A percentile compares a stretch with the other conserved stretches of the same genome.
Conservation (phyloP, 495 filamentous ascomycete genomes). For the Durotheca rogersii region DNA sequence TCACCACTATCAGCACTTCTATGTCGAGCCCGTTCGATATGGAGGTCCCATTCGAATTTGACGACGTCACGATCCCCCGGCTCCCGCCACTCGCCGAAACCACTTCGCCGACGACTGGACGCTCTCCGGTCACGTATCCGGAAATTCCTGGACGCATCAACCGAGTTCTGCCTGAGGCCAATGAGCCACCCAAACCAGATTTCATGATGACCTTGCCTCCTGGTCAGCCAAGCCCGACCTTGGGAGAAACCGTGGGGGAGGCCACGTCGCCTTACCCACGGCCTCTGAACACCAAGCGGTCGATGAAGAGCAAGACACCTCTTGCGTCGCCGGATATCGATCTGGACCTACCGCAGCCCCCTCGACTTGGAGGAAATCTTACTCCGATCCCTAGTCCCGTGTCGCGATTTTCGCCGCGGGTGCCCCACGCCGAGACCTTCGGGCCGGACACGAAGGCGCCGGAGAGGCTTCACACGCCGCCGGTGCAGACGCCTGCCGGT, state of each 20-base stretch:
- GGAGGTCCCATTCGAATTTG: constrained; percentile 11
- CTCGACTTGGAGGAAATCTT: background rate
- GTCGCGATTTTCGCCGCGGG: constrained; percentile 9
- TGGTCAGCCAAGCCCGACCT: constrained; percentile 37
- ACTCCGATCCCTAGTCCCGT: constrained; percentile 8
- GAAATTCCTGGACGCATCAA: constrained; percentile 38
- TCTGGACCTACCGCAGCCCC: background rate
- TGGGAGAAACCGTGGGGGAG: constrained; percentile 19
- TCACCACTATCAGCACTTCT: constrained; percentile 35
- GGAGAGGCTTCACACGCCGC: constrained; percentile 19
- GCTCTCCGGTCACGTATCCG: constrained; percentile 47
- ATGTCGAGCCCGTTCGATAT: constrained; percentile 27
- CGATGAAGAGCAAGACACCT: background rate
- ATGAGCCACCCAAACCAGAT: constrained; percentile 38
- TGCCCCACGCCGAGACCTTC: constrained; percentile 4
- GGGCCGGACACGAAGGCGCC: background rate
- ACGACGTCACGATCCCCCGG: constrained; percentile 26
- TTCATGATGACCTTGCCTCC: constrained; percentile 31
- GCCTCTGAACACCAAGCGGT: constrained; percentile 26
- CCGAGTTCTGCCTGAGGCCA: constrained; percentile 27
- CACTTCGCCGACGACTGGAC: constrained; percentile 38
- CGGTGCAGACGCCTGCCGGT: constrained; percentile 21
- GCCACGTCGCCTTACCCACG: constrained; percentile 24
- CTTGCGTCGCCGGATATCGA: background rate
- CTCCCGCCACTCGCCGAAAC: constrained; percentile 51